Percentiles rank a stretch among this genome's conserved stretches.
These are phyloP conservation scores for Quercus mongolica DNA, from an alignment of 306 rosid genomes.

Conservation along the genomic window DNA sequence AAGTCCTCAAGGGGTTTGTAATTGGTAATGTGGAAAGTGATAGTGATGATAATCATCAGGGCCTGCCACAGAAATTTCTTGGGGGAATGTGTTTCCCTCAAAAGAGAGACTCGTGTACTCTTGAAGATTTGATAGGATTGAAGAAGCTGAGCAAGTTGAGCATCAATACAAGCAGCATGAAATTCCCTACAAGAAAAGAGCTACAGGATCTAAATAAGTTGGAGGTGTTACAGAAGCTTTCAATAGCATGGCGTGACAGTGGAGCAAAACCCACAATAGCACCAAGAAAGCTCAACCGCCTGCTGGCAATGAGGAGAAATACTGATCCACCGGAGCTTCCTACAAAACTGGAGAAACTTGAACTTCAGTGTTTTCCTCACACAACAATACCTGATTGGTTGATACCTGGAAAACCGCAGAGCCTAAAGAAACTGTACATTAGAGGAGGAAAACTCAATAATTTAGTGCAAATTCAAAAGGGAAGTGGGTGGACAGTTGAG, in stretches of 20 bases:
- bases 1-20: slow-evolving; percentile 28
- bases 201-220: not conserved
- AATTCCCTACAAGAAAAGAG: not conserved
- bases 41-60: too few relatives aligned
- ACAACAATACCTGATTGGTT: not conserved
- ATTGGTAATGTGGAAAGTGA: not conserved
- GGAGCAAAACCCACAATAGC: not conserved
- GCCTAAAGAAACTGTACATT: slow-evolving; percentile 13
- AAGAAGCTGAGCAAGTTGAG: slow-evolving; percentile 6
- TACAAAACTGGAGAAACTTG: slow-evolving; percentile 1
- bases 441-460: slow-evolving; percentile 14
- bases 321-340: not conserved
- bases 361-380: slow-evolving; percentile 12
- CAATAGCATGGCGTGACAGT: slow-evolving; percentile 4
- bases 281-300: not conserved
- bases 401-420: not conserved
- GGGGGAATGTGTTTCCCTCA: too few relatives aligned
- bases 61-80: too few relatives aligned
- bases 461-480: not conserved
- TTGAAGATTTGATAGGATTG: not conserved
- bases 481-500: not conserved
- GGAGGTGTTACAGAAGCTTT: not conserved
- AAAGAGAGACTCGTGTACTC: not conserved
- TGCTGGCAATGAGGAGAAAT: not conserved
- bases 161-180: not conserved